Evolutionary conservation across 202 grass and related monocot genomes (phyloP), one percentile per base, ranked within the genome.

Genomic region (Elaeis oleifera): DNA sequence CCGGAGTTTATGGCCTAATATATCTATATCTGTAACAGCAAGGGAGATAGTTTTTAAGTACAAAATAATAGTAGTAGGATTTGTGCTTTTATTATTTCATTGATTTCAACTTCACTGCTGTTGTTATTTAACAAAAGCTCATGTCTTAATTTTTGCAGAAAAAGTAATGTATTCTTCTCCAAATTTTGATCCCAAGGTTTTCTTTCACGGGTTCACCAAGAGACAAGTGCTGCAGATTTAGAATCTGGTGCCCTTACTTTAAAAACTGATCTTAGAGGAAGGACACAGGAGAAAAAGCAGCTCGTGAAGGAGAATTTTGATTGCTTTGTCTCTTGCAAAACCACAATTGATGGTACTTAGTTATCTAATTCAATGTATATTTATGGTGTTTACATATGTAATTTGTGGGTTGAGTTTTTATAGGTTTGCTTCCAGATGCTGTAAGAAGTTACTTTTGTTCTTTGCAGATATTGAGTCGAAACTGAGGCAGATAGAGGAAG

Each of bases 301-400:
- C 72, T 99, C 62, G 88, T 99, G 64, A 99, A 99, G 77, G 94
- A 99, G 78, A 99, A 99, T 70, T 99, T 99, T 67, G 94, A 99
- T 87, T 99, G 94, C 77, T 99, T 99, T 62, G 82, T 99, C 50
- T 99, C 94, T 2, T 99, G 94, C 94, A 99, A 99, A 83, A 99
- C 94, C 56, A 99, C 94, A 55, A 99, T 99, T 75, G 94, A 99
- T 57, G 94, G 94, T 99, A 89, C 56, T 49, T 50, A 19, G 79
- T 59, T 52, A 63, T 25, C 58, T 2, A 44, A 44, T 13, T 44
- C 36, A 14, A 44, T 44, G 6, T 44, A 14, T 44, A 44, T 44
- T 36, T 44, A 2, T 13, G 36, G 36, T 44, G 36, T 44, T 44
- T 44, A 44, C 36, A 13, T 44, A 44, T 13, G 11, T 44, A 44